phyloP scores from a whole-genome alignment of 2,329 filamentous ascomycete genomes.

The Dactylella cylindrospora region DNA sequence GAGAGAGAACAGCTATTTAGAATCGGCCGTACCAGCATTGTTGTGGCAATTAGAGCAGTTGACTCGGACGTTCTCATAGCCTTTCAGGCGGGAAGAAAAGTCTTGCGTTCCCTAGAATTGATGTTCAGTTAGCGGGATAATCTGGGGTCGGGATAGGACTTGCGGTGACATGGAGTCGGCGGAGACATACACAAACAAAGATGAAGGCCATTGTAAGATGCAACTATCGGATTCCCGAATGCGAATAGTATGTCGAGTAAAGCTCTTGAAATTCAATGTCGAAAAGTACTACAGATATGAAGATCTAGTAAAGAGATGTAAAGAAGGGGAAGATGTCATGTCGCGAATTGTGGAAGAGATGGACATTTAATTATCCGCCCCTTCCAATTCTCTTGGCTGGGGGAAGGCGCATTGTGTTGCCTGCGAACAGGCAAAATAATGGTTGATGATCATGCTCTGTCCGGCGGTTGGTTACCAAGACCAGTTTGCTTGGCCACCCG shows the following conservation, averaged over 20 bases:
- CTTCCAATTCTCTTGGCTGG: too few species aligned
- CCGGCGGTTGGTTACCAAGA: not conserved
- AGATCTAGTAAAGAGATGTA: not conserved
- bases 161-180: conserved; percentile 16
- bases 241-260: not conserved
- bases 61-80: conserved; percentile 57
- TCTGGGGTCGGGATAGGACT: too few species aligned
- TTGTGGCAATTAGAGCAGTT: conserved; percentile 61
- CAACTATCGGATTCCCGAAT: not conserved
- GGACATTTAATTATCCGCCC: conserved; percentile 31
- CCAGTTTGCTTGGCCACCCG: conserved; percentile 28
- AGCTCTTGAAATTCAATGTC: not conserved
- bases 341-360: conserved; percentile 24
- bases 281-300: too few species aligned
- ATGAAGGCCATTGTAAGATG: conserved; percentile 39
- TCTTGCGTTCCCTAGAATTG: conserved; percentile 50
- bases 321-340: conserved; percentile 6
- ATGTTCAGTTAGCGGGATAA: conserved; percentile 12
- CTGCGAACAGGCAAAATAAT: too few species aligned
- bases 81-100: conserved; percentile 55
- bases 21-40: conserved; percentile 37
- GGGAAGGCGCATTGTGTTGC: conserved; percentile 10
- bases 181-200: conserved; percentile 37
- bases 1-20: not conserved
- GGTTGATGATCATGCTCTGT: not conserved